A percentile compares a stretch with the other conserved stretches of the same genome.
Conservation (phyloP, 106 monocot species). For the Vanilla planifolia region DNA sequence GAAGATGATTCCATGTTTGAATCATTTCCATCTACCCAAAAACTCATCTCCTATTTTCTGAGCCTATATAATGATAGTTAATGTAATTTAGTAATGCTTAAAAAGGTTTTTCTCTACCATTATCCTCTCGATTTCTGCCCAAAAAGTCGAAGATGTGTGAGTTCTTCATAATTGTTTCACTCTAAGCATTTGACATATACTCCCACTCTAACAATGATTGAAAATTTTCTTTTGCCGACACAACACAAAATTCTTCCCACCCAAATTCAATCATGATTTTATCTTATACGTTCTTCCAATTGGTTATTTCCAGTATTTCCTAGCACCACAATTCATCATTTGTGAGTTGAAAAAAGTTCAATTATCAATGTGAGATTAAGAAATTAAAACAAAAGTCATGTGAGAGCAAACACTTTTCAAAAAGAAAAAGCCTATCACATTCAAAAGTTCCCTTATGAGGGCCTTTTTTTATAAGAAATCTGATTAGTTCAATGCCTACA, state of each 20-base stretch:
- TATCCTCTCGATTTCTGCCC: not conserved
- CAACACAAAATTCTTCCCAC: too few relatives aligned
- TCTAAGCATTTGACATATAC: conserved; percentile 8
- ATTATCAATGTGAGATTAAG: conserved; percentile 2
- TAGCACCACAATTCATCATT: not conserved
- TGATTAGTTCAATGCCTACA: too few relatives aligned
- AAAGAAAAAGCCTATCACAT: too few relatives aligned
- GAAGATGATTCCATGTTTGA: conserved; percentile 11
- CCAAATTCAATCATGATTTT: too few relatives aligned
- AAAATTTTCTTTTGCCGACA: conserved; percentile 1
- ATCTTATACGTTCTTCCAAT: not conserved
- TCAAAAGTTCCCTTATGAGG: too few relatives aligned
- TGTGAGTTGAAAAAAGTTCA: not conserved
- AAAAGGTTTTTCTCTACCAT: not conserved
- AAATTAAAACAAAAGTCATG: too few relatives aligned
- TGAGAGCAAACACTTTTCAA: too few relatives aligned
- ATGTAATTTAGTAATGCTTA: conserved; percentile 1
- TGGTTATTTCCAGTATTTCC: conserved; percentile 1
- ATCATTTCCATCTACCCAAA: conserved; percentile 15
- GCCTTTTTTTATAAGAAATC: too few relatives aligned
- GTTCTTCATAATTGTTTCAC: conserved; percentile 10
- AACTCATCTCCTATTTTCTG: conserved; percentile 11
- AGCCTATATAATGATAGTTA: not conserved
- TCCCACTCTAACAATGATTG: not conserved
- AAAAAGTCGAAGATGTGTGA: conserved; percentile 3